Percentiles rank a stretch among this genome's conserved stretches.
These are phyloP conservation scores for Coffea humblotiana DNA, from an alignment of 305 asterid species.

Conservation along the genomic window DNA sequence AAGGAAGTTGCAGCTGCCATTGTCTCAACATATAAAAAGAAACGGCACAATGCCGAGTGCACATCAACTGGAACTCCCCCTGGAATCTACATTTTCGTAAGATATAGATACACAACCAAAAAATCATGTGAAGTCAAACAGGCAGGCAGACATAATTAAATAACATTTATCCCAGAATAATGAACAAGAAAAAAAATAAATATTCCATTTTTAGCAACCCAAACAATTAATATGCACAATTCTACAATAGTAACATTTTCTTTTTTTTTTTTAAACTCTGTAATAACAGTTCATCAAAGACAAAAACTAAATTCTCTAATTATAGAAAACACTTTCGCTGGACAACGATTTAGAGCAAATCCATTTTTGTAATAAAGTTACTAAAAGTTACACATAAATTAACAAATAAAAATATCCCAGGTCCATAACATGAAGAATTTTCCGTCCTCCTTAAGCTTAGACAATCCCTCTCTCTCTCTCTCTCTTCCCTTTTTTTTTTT, in stretches of 20 bases:
- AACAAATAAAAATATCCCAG: not conserved
- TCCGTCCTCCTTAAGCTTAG: no score
- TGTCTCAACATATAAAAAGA: conserved; percentile 17
- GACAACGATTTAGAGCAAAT: not conserved
- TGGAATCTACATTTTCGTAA: conserved; percentile 13
- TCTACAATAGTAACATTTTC: not conserved
- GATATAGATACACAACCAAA: conserved; percentile 3
- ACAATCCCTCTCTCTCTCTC: not conserved
- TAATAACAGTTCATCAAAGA: not conserved
- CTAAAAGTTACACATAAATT: not conserved
- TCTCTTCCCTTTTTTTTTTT: no score
- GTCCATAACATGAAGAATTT: no score
- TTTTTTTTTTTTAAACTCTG: not conserved
- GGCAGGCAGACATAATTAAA: not conserved
- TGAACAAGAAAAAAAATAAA: not conserved
- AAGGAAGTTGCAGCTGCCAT: conserved; percentile 45
- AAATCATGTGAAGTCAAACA: not conserved
- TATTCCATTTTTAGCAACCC: not conserved
- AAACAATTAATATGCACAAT: not conserved
- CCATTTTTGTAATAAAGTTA: not conserved
- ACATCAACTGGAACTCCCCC: conserved; percentile 12
- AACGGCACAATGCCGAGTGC: conserved; percentile 17
- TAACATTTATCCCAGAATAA: no score
- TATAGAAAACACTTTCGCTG: no score
- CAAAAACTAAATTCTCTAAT: conserved; percentile 3